Percentiles rank a stretch among this genome's conserved stretches.
Evolutionary conservation across 108 stramenopile genomes (phyloP).

Genomic region (Hondaea fermentalgiana): DNA sequence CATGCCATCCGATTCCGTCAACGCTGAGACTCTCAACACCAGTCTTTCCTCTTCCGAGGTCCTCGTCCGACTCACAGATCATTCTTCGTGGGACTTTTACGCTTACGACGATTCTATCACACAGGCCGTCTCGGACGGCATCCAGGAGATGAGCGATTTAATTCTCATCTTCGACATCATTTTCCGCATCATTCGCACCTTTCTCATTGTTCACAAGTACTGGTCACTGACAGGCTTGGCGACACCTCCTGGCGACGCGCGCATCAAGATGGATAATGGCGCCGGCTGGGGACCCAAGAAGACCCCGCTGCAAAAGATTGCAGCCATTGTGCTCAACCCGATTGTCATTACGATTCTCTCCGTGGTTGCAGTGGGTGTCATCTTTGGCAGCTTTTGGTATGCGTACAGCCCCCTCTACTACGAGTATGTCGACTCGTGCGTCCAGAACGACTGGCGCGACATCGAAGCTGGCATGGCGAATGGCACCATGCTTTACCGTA

Average conservation of each 20-base stretch:
- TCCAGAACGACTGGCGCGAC: not conserved
- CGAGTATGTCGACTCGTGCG: not conserved
- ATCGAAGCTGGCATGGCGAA: not conserved
- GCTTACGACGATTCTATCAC: not conserved
- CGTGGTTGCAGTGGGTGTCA: not conserved
- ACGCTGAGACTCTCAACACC: not conserved
- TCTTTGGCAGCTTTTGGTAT: not conserved
- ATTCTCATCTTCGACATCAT: not conserved
- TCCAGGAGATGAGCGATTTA: not conserved
- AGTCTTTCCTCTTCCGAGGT: not conserved
- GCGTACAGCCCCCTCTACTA: constrained; percentile 4
- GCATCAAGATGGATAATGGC: not conserved
- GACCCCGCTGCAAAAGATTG: not conserved
- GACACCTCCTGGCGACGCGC: not conserved
- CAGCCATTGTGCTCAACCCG: not conserved
- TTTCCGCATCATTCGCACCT: not conserved
- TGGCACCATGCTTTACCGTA: constrained; percentile 14
- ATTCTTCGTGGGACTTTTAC: not conserved
- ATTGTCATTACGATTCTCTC: not conserved
- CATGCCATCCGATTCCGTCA: not conserved
- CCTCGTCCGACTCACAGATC: not conserved
- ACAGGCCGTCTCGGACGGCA: not conserved
- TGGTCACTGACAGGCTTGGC: not conserved
- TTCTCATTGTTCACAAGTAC: not conserved
- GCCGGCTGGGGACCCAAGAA: constrained; percentile 5